Base-by-base conservation (phyloP, 106 monocot genomes). In the Dioscorea alata region DNA sequence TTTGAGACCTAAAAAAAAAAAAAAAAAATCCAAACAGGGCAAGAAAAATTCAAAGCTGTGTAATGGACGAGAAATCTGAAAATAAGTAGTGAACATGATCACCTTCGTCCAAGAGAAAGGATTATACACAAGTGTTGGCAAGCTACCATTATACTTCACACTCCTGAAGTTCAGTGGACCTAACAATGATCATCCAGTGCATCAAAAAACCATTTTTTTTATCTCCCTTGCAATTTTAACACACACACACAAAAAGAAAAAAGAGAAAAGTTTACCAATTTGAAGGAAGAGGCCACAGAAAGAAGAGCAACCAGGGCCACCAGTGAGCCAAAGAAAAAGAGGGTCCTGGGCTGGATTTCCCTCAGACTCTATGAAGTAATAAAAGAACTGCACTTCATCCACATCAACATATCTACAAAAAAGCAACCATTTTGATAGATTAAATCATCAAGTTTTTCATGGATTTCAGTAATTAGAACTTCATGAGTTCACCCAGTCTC, bases 241-340 rank as follows among this genome's bases (percentile, higher is more conserved):
- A 28, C 28, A 3, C 1, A 28, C n/a, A n/a, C n/a, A n/a, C n/a
- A 28, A 3, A 1, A 3, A 42, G 6, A n/a, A 28, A 28, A 28
- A 1, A 28, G 42, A 42, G 42, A 42, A 6, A 42, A n/a, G n/a
- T n/a, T 42, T 62, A 71, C 86, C 82, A 0, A 79, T 62, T 58
- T 86, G 76, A 22, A 76, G 76, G 25, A 25, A 31, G 2, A 82
- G 53, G 22, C 65, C 82, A 23, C 59, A 61, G 56, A 82, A 70
- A 7, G 63, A 71, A 4, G 86, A 83, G 83, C 86, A 83, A 2
- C 86, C 79, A 2, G 86, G 86, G 17, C 83, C 86, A 4, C 86
- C 86, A 10, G 73, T 83, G 71, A 87, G 72, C 86, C 86, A 87
- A 8, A 87, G 68, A 17, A 87, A 16, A 4, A 87, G 35, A 10